phyloP scores from a whole-genome alignment of 2,329 filamentous ascomycete species.

The Botrytis medusae region DNA sequence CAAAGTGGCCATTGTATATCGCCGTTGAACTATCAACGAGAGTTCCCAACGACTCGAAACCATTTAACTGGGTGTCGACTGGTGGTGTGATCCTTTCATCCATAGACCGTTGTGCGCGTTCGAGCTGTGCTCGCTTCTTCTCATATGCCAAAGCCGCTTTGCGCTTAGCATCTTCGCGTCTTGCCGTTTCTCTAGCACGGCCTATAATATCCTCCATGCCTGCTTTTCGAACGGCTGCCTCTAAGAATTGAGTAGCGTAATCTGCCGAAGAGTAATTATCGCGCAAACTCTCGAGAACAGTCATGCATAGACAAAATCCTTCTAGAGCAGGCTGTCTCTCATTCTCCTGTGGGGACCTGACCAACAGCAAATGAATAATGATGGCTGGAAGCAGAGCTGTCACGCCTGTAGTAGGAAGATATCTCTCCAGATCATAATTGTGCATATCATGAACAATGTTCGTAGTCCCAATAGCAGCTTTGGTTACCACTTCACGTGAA shows the following conservation, averaged over 20 bases:
- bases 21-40: conserved; percentile 9
- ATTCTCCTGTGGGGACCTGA: conserved; percentile 76
- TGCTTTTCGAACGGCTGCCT: conserved; percentile 85
- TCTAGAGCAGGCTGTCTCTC: conserved; percentile 71
- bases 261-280: conserved; percentile 94
- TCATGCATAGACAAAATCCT: conserved; percentile 90
- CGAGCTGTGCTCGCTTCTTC: conserved; percentile 2
- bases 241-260: conserved; percentile 92
- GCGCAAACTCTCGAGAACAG: conserved; percentile 80
- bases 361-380: conserved; percentile 89
- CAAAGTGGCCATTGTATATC: conserved; percentile 1
- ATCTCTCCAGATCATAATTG: conserved; percentile 69
- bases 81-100: not conserved
- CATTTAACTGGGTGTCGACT: conserved; percentile 4
- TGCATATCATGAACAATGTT: conserved; percentile 78
- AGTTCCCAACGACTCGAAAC: conserved; percentile 10
- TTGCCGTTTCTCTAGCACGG: conserved; percentile 4
- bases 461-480: conserved; percentile 83
- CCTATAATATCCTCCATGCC: conserved; percentile 54
- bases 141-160: conserved; percentile 9
- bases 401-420: conserved; percentile 83
- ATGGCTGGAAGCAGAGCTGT: conserved; percentile 89
- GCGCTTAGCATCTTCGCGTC: conserved; percentile 9
- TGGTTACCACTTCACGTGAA: conserved; percentile 78
- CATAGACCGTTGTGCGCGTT: not conserved